phyloP scores from a whole-genome alignment of 371 early-diverging fungal genomes.

The Mortierella sp. region DNA sequence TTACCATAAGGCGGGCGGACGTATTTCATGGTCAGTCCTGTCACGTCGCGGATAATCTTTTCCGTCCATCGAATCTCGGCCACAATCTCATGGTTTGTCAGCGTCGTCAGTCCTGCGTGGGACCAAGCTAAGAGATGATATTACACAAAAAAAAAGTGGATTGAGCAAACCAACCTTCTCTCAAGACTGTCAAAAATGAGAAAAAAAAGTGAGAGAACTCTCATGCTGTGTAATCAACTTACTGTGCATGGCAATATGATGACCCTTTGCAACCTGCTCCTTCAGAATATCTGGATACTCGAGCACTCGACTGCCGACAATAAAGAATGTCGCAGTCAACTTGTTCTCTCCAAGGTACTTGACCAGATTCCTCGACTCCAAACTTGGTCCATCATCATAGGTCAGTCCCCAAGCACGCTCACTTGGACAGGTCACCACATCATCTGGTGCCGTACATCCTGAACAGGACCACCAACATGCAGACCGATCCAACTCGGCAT shows the following conservation, averaged over 20 bases:
- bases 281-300: constrained; percentile 60
- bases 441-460: constrained; percentile 45
- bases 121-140: constrained; percentile 55
- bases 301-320: constrained; percentile 63
- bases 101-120: constrained; percentile 70
- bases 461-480: constrained; percentile 48
- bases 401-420: neutral
- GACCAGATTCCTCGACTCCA: neutral
- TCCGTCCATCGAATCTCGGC: constrained; percentile 79
- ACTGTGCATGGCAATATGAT: constrained; percentile 70
- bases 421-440: constrained; percentile 47
- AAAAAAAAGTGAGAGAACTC: neutral
- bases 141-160: neutral
- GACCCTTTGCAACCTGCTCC: constrained; percentile 43
- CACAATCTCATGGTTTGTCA: constrained; percentile 72
- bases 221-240: constrained; percentile 9
- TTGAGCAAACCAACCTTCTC: too few relatives aligned
- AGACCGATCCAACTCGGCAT: neutral
- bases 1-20: constrained; percentile 69
- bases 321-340: constrained; percentile 60
- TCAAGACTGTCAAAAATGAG: neutral
- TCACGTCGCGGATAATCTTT: constrained; percentile 69
- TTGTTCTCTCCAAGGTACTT: neutral
- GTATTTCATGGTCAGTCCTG: constrained; percentile 62
- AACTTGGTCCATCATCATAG: constrained; percentile 2